phyloP scores from a whole-genome alignment of 768 basidiomycete genomes.

The Floccularia luteovirens region DNA sequence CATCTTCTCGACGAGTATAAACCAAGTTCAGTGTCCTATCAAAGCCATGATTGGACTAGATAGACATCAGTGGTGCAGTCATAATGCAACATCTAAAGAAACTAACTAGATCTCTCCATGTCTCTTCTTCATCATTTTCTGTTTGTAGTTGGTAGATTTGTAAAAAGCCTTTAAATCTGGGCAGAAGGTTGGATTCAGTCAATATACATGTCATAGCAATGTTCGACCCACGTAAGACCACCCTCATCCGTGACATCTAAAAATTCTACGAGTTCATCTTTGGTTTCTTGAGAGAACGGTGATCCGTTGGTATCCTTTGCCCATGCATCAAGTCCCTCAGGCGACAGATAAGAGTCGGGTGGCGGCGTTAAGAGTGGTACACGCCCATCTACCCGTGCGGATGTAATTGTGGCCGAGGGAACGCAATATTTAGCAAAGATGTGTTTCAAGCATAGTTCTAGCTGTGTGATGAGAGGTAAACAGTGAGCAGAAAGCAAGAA shows the following conservation, averaged over 20 bases:
- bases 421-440: conserved; percentile 77
- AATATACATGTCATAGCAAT: too few species aligned
- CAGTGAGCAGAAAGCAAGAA: conserved; percentile 3
- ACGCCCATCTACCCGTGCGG: conserved; percentile 12
- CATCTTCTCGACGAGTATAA: conserved; percentile 46
- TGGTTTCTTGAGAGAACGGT: conserved; percentile 70
- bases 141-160: conserved; percentile 85
- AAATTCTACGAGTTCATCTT: conserved; percentile 69
- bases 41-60: conserved; percentile 68
- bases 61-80: conserved; percentile 7
- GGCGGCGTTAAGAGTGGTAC: conserved; percentile 35
- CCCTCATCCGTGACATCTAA: conserved; percentile 70
- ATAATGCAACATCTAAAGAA: conserved; percentile 2
- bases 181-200: too few species aligned
- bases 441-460: conserved; percentile 64
- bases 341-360: conserved; percentile 49
- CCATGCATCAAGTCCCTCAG: conserved; percentile 65
- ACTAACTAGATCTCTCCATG: conserved; percentile 73
- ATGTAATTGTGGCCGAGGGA: conserved; percentile 24
- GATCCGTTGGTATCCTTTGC: conserved; percentile 77
- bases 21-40: conserved; percentile 59
- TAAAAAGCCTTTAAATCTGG: conserved; percentile 71
- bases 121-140: conserved; percentile 78
- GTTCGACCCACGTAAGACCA: conserved; percentile 64
- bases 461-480: conserved; percentile 25